phyloP scores from a whole-genome alignment of 768 basidiomycete genomes.

The Leccinellum albellum region DNA sequence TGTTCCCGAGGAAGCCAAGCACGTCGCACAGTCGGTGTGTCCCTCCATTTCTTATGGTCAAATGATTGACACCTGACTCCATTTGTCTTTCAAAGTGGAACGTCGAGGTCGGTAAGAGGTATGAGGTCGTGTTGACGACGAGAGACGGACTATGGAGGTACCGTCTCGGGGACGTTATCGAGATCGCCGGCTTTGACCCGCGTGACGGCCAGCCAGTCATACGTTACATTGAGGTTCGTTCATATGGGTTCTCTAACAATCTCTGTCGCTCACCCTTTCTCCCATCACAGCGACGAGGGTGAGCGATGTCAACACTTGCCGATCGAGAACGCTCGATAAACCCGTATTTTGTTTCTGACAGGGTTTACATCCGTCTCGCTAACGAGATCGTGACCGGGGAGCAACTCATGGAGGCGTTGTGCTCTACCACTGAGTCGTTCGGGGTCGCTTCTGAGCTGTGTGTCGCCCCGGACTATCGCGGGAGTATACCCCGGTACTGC shows the following conservation, averaged over 20 bases:
- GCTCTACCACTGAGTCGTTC: constrained; percentile 11
- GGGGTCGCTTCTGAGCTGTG: constrained; percentile 22
- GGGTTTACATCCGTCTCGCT: constrained; percentile 18
- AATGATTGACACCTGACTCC: too few species aligned
- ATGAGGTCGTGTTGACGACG: constrained; percentile 23
- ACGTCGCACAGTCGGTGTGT: constrained; percentile 17
- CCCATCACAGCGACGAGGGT: constrained; percentile 19
- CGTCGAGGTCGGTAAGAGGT: constrained; percentile 12
- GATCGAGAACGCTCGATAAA: neutral
- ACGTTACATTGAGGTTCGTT: constrained; percentile 22
- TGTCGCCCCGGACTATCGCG: constrained; percentile 17
- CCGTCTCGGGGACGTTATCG: constrained; percentile 19
- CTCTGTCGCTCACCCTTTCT: neutral
- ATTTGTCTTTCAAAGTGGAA: constrained; percentile 16
- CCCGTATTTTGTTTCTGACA: neutral
- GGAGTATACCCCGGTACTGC: constrained; percentile 13
- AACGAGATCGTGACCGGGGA: constrained; percentile 22
- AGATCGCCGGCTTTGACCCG: constrained; percentile 22
- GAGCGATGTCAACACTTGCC: neutral
- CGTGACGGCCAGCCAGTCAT: constrained; percentile 20
- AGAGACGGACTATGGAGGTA: constrained; percentile 26
- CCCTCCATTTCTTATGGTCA: neutral
- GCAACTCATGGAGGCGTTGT: constrained; percentile 16
- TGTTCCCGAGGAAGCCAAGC: constrained; percentile 19
- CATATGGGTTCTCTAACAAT: neutral